A percentile compares a stretch with the other conserved stretches of the same genome.
Evolutionary conservation across 345 rosid species (phyloP).

Genomic region (Syzygium jambos): DNA sequence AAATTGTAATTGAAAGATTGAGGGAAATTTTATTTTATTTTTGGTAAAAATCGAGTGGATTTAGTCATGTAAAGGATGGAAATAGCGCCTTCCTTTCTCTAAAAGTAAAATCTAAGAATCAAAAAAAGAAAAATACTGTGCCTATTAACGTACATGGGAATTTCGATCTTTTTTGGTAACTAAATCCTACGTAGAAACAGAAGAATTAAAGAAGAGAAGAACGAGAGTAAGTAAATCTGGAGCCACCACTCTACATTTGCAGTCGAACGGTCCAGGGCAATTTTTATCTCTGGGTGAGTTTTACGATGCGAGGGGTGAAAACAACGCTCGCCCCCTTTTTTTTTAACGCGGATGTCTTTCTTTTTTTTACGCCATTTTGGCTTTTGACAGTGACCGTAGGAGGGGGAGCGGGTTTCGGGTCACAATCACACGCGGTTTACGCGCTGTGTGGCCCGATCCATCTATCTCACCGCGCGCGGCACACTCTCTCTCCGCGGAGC

Average conservation of each 20-base stretch:
- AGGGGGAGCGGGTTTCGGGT: accelerated
- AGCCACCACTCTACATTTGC: accelerated
- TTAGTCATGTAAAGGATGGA: background rate
- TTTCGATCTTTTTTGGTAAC: background rate
- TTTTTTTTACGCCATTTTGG: too few species aligned
- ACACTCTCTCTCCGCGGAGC: background rate
- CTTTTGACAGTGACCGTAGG: accelerated
- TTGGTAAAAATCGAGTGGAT: background rate
- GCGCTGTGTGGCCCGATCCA: background rate
- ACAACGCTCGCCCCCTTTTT: too few species aligned
- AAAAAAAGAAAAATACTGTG: background rate
- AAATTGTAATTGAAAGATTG: background rate
- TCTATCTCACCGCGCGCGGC: accelerated
- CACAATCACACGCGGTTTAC: background rate
- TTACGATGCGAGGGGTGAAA: too few species aligned
- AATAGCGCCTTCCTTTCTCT: background rate
- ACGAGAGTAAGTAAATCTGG: background rate
- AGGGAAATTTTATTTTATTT: background rate
- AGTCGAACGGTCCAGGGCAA: accelerated
- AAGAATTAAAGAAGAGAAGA: too few species aligned
- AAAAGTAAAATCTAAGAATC: too few species aligned
- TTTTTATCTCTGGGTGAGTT: background rate
- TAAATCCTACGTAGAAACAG: background rate
- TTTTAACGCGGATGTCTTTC: background rate
- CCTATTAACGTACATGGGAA: background rate